Conservation (phyloP, 441 rosid species). For the Hura crepitans region DNA sequence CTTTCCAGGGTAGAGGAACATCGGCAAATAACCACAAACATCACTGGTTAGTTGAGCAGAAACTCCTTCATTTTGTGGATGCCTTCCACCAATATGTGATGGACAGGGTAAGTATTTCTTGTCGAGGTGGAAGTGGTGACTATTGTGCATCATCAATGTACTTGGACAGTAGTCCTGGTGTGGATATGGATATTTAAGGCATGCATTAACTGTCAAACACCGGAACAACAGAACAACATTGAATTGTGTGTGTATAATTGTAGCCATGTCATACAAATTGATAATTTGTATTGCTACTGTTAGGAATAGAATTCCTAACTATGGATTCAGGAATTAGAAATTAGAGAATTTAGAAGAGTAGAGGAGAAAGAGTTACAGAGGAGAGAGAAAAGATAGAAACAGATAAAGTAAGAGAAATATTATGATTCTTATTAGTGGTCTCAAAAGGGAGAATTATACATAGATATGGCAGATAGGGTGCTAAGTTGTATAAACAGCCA, state of each 20-base stretch:
- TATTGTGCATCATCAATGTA: neutral
- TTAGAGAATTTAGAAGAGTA: too few species aligned
- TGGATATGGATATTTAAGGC: neutral
- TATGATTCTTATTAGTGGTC: too few species aligned
- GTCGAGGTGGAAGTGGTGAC: conserved; percentile 3
- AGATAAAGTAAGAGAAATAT: too few species aligned
- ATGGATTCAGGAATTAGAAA: too few species aligned
- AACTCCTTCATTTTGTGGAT: conserved; percentile 95
- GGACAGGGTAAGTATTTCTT: conserved; percentile 83
- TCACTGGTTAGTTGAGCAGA: conserved; percentile 95
- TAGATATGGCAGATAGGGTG: too few species aligned
- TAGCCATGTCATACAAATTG: neutral
- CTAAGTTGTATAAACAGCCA: too few species aligned
- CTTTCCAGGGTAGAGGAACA: conserved; percentile 61
- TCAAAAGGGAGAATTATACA: too few species aligned
- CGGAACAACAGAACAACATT: neutral
- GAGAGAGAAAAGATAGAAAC: too few species aligned
- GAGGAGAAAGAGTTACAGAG: too few species aligned
- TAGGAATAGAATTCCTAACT: too few species aligned
- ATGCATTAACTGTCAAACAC: neutral
- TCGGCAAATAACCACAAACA: conserved; percentile 52
- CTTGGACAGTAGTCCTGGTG: neutral
- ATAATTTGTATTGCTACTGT: neutral
- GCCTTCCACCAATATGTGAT: conserved; percentile 98
- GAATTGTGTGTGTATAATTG: neutral